Conservation (phyloP, 345 rosid genomes). For the Erodium maritimum region DNA sequence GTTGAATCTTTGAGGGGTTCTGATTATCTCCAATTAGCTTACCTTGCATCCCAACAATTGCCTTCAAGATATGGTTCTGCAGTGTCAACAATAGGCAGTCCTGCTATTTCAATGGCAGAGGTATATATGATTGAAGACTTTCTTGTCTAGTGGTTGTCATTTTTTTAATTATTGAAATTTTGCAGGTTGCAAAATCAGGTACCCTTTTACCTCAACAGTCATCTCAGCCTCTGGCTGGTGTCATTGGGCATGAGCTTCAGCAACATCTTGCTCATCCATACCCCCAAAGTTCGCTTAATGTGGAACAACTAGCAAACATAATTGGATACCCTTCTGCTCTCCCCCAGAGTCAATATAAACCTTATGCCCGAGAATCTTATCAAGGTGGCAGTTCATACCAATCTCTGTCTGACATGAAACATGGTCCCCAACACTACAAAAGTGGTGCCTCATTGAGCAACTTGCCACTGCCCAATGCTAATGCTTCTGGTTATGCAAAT, state of each 20-base stretch:
- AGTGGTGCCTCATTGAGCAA: conserved; percentile 10
- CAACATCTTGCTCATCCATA: neutral
- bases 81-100: conserved; percentile 9
- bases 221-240: neutral
- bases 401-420: conserved; percentile 16
- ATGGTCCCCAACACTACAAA: conserved; percentile 8
- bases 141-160: too few species aligned
- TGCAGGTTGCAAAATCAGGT: neutral
- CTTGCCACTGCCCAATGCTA: conserved; percentile 13
- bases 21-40: neutral
- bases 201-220: neutral
- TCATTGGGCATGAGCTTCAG: neutral
- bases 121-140: conserved; percentile 9
- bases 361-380: neutral
- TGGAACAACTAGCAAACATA: neutral
- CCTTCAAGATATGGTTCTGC: conserved; percentile 17
- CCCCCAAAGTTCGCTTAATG: neutral
- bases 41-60: conserved; percentile 10
- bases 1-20: conserved; percentile 1
- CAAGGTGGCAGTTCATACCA: neutral
- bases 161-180: too few species aligned
- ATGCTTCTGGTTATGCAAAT: conserved; percentile 15
- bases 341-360: neutral
- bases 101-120: conserved; percentile 23
- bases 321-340: conserved; percentile 6